Base-by-base conservation (phyloP, 2,329 filamentous ascomycete genomes). In the Trichoderma oligosporum region DNA sequence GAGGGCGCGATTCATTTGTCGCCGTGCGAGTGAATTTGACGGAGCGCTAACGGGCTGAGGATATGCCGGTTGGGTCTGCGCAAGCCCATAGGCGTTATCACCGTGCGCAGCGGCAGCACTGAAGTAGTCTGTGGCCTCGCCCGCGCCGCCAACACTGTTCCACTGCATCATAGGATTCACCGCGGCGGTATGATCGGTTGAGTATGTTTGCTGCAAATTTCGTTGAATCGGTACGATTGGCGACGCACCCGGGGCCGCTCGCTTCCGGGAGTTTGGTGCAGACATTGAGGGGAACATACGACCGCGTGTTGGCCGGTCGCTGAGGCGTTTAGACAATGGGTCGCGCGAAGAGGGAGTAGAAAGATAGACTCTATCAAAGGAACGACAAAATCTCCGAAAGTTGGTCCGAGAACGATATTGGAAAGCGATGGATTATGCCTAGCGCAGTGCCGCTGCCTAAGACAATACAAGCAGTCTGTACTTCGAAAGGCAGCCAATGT, bases 161-260 rank as follows among this genome's bases (percentile, higher is more conserved):
- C 78, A 81, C 63, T 73, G 71, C 61, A 76, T 66, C 62, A 77
- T 72, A 67, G 77, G 75, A 60, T 77, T 81, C 61, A 74, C 68
- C 61, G 78, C 70, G 46, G 77, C 78, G 57, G 73, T 74, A 11
- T 22, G 47, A 16, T 76, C 73, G 60, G 73, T 68, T 29, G 73
- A 69, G 65, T 80, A 77, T 36, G 74, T 68, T 61, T 75, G 75
- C 57, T 81, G 80, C 67, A 81, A 73, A 62, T 76, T 76, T 36
- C 79, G 76, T 60, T 77, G 76, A 48, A 77, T 68, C 31, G 84
- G 82, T 20, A 81, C 74, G 62, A 82, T 74, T n/a, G 89, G 86
- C 35, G 83, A 80, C 61, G 85, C 76, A 68, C 87, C 88, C 57
- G 89, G 86, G 45, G 89, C 88, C 64, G 87, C 78, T 70, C 89